phyloP scores from a whole-genome alignment of 768 basidiomycete genomes.

The Infundibulicybe gibba region DNA sequence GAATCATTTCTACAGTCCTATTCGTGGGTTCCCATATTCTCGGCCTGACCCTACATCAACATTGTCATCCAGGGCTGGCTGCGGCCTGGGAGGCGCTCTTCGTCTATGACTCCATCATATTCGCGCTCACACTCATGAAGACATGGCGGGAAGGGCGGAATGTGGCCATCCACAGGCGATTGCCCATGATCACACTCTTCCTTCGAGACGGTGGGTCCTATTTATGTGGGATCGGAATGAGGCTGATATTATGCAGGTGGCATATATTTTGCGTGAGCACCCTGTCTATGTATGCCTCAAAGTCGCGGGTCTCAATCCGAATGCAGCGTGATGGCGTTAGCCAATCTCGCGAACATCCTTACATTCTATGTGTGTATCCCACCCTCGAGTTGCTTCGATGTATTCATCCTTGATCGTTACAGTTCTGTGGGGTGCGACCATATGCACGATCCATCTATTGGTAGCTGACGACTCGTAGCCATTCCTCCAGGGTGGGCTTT shows the following conservation, averaged over 20 bases:
- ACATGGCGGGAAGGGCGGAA: constrained; percentile 32
- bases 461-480: too few relatives aligned
- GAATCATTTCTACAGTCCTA: constrained; percentile 10
- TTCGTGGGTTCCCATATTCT: constrained; percentile 7
- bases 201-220: constrained; percentile 43
- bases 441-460: too few relatives aligned
- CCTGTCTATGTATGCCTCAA: not conserved
- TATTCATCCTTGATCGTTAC: too few relatives aligned
- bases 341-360: constrained; percentile 44
- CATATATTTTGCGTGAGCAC: constrained; percentile 50
- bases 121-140: constrained; percentile 43
- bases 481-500: too few relatives aligned
- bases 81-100: constrained; percentile 50
- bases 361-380: constrained; percentile 11
- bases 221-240: not conserved
- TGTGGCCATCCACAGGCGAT: constrained; percentile 13
- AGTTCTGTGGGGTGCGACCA: too few relatives aligned
- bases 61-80: constrained; percentile 21
- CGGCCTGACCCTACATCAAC: not conserved
- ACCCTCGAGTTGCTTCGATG: too few relatives aligned
- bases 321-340: constrained; percentile 46
- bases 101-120: constrained; percentile 43
- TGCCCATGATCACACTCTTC: constrained; percentile 38
- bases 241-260: constrained; percentile 31
- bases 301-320: not conserved